Base-by-base conservation (phyloP, 768 basidiomycete species). In the Artomyces pyxidatus region DNA sequence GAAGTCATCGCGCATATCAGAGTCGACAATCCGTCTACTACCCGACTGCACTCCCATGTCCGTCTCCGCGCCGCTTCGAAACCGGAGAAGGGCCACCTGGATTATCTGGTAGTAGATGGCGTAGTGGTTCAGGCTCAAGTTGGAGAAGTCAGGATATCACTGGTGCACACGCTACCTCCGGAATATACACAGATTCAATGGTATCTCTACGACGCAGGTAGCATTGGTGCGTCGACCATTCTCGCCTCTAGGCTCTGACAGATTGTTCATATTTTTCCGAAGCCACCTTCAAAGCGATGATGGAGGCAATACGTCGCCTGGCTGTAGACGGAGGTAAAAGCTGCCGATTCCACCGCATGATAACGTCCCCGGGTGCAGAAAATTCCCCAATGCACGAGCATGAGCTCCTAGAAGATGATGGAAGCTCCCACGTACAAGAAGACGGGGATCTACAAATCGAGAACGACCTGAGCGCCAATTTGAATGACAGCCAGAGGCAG, bases 221-320 rank as follows among this genome's bases (percentile, higher is more conserved):
- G 77, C 48, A 70, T 73, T 23, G 77, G 79, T 78, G 40, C 21
- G 72, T 64, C 30, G n/a, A 27, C 19, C 6, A 12, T 43, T 40
- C 3, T 48, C 9, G 0, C 23, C 17, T 27, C 21, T 14, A 9
- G 42, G 27, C 23, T 37, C 21, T 37, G 45, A n/a, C 14, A 26
- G 25, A 12, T 11, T 10, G 32, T 21, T 7, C 30, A 37, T 5
- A 7, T 17, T 21, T 5, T 35, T 55, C 14, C 47, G n/a, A n/a
- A 80, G 81, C 83, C 2, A 85, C 81, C 1, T 70, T 76, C 1
- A 73, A 69, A 42, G 81, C 82, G 3, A 83, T 81, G 81, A 68
- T 83, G 61, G 81, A 84, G 57, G 81, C 81, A 1, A 57, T 83
- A 5, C 61, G 68, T 23, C 70, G 69, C 26, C 64, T 85, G 2